Percentiles rank a stretch among this genome's conserved stretches.
These are phyloP conservation scores for Fistulinella prunicolor DNA, from an alignment of 768 basidiomycete species.

Conservation along the genomic window DNA sequence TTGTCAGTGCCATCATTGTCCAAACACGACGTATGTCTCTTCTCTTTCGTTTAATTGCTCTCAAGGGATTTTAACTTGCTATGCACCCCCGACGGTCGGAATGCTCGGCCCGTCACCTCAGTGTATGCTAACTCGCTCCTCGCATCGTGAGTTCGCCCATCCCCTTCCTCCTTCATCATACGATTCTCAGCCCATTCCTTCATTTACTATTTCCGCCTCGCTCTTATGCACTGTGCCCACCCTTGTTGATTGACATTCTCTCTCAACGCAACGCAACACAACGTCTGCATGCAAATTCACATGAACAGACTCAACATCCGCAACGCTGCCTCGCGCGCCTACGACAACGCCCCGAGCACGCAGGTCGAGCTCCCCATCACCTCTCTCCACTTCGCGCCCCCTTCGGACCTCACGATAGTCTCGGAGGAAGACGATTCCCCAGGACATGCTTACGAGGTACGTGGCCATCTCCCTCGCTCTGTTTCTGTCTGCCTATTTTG, in stretches of 20 bases:
- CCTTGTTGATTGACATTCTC: too few relatives aligned
- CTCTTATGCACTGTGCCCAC: too few relatives aligned
- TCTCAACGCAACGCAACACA: too few relatives aligned
- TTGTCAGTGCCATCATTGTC: conserved; percentile 21
- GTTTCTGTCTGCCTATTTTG: too few relatives aligned
- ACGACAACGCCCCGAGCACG: conserved; percentile 2
- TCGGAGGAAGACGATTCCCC: background rate
- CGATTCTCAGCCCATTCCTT: too few relatives aligned
- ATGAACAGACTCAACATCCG: conserved; percentile 24
- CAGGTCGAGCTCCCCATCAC: conserved; percentile 13
- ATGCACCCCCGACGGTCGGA: too few relatives aligned
- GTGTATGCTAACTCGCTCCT: conserved; percentile 32
- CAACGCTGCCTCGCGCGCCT: conserved; percentile 16
- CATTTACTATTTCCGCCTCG: too few relatives aligned
- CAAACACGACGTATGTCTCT: conserved; percentile 26
- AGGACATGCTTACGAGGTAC: background rate
- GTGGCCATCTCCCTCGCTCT: too few relatives aligned
- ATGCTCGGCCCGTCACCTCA: background rate
- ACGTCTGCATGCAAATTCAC: too few relatives aligned
- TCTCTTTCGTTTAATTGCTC: too few relatives aligned
- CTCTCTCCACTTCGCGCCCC: conserved; percentile 26
- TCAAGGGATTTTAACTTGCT: too few relatives aligned
- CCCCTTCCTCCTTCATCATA: background rate
- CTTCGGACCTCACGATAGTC: conserved; percentile 1
- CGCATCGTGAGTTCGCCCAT: conserved; percentile 18